Evolutionary conservation across 108 stramenopile species (phyloP), one percentile per base, ranked within the genome.

Genomic region (Nitzschia palea): DNA sequence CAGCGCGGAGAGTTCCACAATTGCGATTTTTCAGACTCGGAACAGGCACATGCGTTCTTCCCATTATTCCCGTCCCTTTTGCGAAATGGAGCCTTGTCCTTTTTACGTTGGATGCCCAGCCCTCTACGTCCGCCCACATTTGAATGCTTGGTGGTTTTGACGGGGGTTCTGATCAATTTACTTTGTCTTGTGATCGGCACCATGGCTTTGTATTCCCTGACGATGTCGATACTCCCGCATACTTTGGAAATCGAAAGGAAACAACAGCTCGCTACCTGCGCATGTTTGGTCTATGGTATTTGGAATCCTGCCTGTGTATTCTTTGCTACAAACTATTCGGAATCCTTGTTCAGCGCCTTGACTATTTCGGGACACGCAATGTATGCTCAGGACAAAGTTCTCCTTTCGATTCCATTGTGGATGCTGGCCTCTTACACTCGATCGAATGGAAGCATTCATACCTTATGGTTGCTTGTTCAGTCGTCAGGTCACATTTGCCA

Each of bases 251-350:
- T 34, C 4, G 29, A 65, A 12, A 40, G 31, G 37, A 23, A 51
- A 42, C 10, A 57, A 12, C 40, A 64, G 29, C 43, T 56, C 20
- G 68, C 55, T 43, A 73, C 45, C 36, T 47, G 70, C 51, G 59
- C 74, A 27, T 54, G 55, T 65, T 28, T 83, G 72, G 70, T 74
- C 20, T 72, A 72, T 44, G 65, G 65, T 68, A 44, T 87, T 73
- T 76, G 80, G 73, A 95, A 95, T 64, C 94, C 94, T 43, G 90
- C 94, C 18, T 78, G 69, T 44, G 83, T 95, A 12, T 95, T 95
- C 66, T 95, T 95, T 83, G 73, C 71, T 31, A 65, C 86, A 6
- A 82, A 84, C 12, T 95, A 95, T 73, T 90, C 90, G 15, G 94
- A 95, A 74, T 80, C 89, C 2, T 34, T 85, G 0, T 95, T 91